Evolutionary conservation across 495 filamentous ascomycete species (phyloP).

Genomic region (Xylaria bambusicola): DNA sequence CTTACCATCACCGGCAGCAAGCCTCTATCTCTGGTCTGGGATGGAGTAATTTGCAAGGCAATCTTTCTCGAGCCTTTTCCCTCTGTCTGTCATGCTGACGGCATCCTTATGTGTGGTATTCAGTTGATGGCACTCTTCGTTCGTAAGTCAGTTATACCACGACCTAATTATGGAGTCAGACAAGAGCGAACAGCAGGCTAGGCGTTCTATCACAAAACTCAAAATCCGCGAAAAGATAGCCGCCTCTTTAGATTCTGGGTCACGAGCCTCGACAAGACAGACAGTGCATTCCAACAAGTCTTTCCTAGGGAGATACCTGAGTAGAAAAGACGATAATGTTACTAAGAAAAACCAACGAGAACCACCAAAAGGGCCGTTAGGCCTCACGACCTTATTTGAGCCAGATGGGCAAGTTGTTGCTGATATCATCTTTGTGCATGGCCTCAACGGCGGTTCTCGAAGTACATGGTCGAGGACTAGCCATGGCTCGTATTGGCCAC

Average conservation of each 20-base stretch:
- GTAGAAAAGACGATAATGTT: not conserved
- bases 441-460: constrained; percentile 34
- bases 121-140: too few relatives aligned
- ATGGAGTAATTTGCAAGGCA: too few relatives aligned
- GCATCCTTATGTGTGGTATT: too few relatives aligned
- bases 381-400: not conserved
- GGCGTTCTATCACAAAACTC: not conserved
- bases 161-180: too few relatives aligned
- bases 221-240: not conserved
- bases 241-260: not conserved
- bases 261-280: not conserved
- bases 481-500: constrained; percentile 33
- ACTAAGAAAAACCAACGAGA: not conserved
- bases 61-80: too few relatives aligned
- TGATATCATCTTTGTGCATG: constrained; percentile 45
- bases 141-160: too few relatives aligned
- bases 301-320: not conserved
- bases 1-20: too few relatives aligned
- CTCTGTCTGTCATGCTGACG: too few relatives aligned
- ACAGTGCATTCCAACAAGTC: not conserved
- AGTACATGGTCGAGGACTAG: constrained; percentile 35
- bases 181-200: too few relatives aligned
- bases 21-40: too few relatives aligned
- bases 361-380: constrained; percentile 1
- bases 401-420: not conserved